These are phyloP conservation scores for Aegilops tauschii DNA, from an alignment of 176 grass and related monocot species.

Conservation along the genomic window DNA sequence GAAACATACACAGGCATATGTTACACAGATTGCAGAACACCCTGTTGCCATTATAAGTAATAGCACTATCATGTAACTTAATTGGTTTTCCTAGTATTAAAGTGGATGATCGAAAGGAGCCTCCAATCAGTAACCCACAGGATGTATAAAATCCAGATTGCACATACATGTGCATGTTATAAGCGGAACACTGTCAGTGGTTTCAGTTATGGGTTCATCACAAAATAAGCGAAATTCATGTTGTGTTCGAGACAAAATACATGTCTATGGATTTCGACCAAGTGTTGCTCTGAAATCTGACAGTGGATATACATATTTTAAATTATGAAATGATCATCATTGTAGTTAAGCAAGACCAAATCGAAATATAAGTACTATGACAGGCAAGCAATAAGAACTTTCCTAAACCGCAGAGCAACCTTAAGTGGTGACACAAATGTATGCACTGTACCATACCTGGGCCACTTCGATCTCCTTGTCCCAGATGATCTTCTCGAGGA, in stretches of 20 bases:
- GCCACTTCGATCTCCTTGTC: slow-evolving; percentile 86
- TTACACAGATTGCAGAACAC: not conserved
- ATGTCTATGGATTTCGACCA: not conserved
- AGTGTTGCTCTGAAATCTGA: not conserved
- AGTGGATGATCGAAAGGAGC: not conserved
- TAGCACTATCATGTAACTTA: not conserved
- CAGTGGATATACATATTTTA: not conserved
- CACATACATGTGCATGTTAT: not conserved
- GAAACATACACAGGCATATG: not conserved
- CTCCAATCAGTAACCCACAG: not conserved
- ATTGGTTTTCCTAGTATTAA: not conserved
- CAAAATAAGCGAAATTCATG: not conserved
- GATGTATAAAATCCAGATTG: not conserved
- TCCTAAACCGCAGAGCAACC: no score
- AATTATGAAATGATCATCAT: not conserved
- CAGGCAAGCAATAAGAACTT: not conserved
- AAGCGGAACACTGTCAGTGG: not conserved
- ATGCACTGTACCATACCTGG: slow-evolving; percentile 29
- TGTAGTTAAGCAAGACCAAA: not conserved
- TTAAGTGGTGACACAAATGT: no score
- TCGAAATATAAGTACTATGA: not conserved
- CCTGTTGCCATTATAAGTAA: not conserved
- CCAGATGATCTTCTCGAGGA: slow-evolving; percentile 93
- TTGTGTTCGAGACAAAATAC: not conserved
- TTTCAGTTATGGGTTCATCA: not conserved